Evolutionary conservation across 1,139 yeast genomes (phyloP), one percentile per base, ranked within the genome.

Genomic region (Arxiozyma slooffiae): DNA sequence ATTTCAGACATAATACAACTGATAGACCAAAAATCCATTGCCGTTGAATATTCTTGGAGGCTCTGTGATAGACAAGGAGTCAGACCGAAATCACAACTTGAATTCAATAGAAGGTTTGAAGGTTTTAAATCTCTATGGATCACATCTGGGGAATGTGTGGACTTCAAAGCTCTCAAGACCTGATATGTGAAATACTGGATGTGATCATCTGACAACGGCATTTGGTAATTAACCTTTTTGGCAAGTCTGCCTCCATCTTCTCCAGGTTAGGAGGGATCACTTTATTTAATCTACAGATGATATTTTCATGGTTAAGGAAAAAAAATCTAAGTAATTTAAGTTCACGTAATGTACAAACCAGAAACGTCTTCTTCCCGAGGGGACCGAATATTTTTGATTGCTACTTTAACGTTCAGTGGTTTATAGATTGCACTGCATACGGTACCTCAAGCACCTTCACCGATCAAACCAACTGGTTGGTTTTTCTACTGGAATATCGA

Each of bases 1-100:
- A 90, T 74, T 67, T 94, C 99, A 0, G 89, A 98, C 66, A 94
- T 82, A 0, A 94, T 95, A 69, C 98, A 94, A 1, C 98, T 97
- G 9, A 87, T 79, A 0, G 97, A 97, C 98, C 98, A 92, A 69
- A 92, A 76, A 68, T 92, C 97, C 23, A 92, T 90, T 0, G 97
- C 95, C 0, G 97, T 86, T 2, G 97, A 89, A 63, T 92, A 92
- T 53, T 77, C 74, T 54, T 85, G 74, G 59, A 89, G 95, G 63
- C 83, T 90, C 18, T 76, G 68, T 57, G 46, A 22, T 21, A 62
- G 87, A 87, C 46, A 88, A 66, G 97, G 74, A 0, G 97, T 97
- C 49, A 89, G 70, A 0, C 98, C 98, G 67, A 92, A 92, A 69
- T 92, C 98, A 0, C 98, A 97, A 48, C 75, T 71, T 52, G 76